phyloP scores from a whole-genome alignment of 2,329 filamentous ascomycete species.

The Phoma herbarum region DNA sequence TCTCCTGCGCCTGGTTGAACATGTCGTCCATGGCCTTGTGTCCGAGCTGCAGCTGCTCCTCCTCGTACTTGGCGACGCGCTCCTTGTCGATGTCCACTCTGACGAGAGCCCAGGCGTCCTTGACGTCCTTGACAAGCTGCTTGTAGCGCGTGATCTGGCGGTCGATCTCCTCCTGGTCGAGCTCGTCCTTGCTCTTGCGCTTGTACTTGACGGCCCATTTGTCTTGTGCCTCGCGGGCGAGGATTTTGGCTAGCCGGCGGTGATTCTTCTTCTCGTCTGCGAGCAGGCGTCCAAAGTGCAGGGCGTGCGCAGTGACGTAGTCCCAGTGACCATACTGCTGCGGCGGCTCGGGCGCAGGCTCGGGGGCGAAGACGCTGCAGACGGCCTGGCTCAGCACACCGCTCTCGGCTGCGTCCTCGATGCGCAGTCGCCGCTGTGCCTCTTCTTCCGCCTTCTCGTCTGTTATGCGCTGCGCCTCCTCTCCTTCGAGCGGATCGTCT shows the following conservation, averaged over 20 bases:
- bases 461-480: slow-evolving; percentile 49
- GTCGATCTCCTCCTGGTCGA: slow-evolving; percentile 78
- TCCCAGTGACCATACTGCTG: slow-evolving; percentile 88
- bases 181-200: slow-evolving; percentile 69
- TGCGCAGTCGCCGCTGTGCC: slow-evolving; percentile 71
- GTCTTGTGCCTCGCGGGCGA: slow-evolving; percentile 80
- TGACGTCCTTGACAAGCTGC: slow-evolving; percentile 71
- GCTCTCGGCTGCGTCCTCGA: slow-evolving; percentile 76
- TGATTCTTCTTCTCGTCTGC: slow-evolving; percentile 81
- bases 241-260: slow-evolving; percentile 75
- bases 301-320: slow-evolving; percentile 79
- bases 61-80: slow-evolving; percentile 66
- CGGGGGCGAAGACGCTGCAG: slow-evolving; percentile 77
- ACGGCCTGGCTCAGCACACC: slow-evolving; percentile 77
- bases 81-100: slow-evolving; percentile 65
- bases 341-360: slow-evolving; percentile 75
- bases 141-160: slow-evolving; percentile 75
- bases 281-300: slow-evolving; percentile 83
- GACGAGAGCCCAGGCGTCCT: slow-evolving; percentile 68
- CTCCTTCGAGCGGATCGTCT: slow-evolving; percentile 59
- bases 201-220: slow-evolving; percentile 75
- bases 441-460: slow-evolving; percentile 61
- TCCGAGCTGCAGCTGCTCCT: slow-evolving; percentile 64
- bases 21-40: slow-evolving; percentile 76
- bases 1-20: slow-evolving; percentile 71